These are phyloP conservation scores for Vaccinium myrtillus DNA, from an alignment of 148 eudicot genomes.

Conservation along the genomic window DNA sequence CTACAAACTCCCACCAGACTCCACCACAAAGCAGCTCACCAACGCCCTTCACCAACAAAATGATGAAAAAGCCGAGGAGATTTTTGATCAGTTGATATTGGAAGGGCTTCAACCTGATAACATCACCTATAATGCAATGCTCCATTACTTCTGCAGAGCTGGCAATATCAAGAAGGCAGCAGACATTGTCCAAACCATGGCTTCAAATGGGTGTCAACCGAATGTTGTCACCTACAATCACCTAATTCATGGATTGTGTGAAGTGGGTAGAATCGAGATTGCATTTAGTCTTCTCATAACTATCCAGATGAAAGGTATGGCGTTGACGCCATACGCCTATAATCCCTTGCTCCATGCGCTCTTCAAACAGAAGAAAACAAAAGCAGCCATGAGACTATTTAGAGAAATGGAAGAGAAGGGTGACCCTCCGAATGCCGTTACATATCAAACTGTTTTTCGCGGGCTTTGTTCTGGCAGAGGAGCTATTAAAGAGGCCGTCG, in stretches of 20 bases:
- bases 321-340: slow-evolving; percentile 70
- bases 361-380: slow-evolving; percentile 52
- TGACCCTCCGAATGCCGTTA: slow-evolving; percentile 72
- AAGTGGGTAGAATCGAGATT: slow-evolving; percentile 69
- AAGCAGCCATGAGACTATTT: slow-evolving; percentile 73
- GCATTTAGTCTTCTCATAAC: slow-evolving; percentile 74
- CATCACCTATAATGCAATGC: neutral
- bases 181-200: neutral
- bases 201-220: slow-evolving; percentile 80
- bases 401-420: slow-evolving; percentile 82
- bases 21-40: slow-evolving; percentile 60
- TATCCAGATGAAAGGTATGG: slow-evolving; percentile 81
- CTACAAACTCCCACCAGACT: slow-evolving; percentile 42
- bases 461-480: slow-evolving; percentile 95
- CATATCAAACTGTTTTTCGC: slow-evolving; percentile 65
- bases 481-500: slow-evolving; percentile 83
- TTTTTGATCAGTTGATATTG: slow-evolving; percentile 90
- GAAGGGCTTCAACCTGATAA: slow-evolving; percentile 83
- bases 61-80: slow-evolving; percentile 83
- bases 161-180: neutral
- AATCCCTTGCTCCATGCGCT: slow-evolving; percentile 79
- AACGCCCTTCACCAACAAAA: slow-evolving; percentile 51
- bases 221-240: slow-evolving; percentile 89
- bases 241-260: slow-evolving; percentile 78
- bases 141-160: neutral